Conservation (phyloP, 495 filamentous ascomycete genomes). For the Penicillium salamii region DNA sequence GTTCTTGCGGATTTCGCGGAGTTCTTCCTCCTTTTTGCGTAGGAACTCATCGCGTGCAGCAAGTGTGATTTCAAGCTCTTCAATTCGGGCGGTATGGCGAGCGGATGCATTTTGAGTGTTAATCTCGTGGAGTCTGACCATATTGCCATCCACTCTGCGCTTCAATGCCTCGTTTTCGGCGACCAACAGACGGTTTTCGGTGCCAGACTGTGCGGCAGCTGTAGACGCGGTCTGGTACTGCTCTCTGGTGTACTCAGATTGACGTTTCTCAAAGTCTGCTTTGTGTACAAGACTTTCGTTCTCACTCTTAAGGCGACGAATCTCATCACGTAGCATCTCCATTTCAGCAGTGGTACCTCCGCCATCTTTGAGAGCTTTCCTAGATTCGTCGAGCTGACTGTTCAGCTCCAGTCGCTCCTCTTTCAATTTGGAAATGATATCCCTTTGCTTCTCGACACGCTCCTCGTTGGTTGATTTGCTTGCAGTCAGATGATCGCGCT, state of each 20-base stretch:
- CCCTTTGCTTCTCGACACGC: slow-evolving; percentile 36
- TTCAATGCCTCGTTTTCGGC: slow-evolving; percentile 46
- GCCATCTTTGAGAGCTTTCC: slow-evolving; percentile 45
- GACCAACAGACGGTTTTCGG: slow-evolving; percentile 50
- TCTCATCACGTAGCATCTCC: slow-evolving; percentile 44
- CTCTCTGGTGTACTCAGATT: slow-evolving; percentile 56
- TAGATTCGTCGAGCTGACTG: slow-evolving; percentile 47
- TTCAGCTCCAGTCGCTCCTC: slow-evolving; percentile 47
- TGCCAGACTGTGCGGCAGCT: slow-evolving; percentile 44
- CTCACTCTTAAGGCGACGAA: slow-evolving; percentile 40
- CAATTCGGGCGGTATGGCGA: slow-evolving; percentile 38
- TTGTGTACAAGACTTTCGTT: slow-evolving; percentile 44
- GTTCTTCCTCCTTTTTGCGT: slow-evolving; percentile 58
- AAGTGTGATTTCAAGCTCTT: slow-evolving; percentile 47
- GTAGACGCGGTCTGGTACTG: slow-evolving; percentile 65
- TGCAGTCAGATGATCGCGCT: slow-evolving; percentile 29
- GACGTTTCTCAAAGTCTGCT: slow-evolving; percentile 49
- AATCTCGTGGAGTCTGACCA: slow-evolving; percentile 48
- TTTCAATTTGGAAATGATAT: slow-evolving; percentile 47
- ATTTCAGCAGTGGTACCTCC: slow-evolving; percentile 50
- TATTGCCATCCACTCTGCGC: slow-evolving; percentile 50
- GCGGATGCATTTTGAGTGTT: slow-evolving; percentile 41
- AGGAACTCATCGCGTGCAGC: slow-evolving; percentile 46
- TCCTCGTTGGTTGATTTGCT: slow-evolving; percentile 26
- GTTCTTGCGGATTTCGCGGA: slow-evolving; percentile 53